Base-by-base conservation (phyloP, 1,284 basidiomycete species). In the Rhodotorula sp. region DNA sequence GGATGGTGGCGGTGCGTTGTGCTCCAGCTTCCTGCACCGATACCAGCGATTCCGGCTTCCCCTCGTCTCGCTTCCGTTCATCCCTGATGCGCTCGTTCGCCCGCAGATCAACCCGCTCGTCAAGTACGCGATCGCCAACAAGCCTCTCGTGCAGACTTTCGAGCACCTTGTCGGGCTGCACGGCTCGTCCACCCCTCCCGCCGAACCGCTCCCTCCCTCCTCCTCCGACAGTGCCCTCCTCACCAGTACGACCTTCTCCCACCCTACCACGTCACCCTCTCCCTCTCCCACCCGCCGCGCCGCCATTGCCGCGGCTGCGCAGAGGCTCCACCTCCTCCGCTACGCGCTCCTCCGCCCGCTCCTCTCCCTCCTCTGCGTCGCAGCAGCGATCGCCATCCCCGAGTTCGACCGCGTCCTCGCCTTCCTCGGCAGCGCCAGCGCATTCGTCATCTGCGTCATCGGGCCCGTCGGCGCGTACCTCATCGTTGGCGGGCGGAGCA, bases 341-440 rank as follows among this genome's bases (percentile, higher is more conserved):
- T 69, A 72, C 58, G 39, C 59, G 46, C 39, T 78, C 61, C 88
- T 91, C 79, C 86, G 91, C 61, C 80, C 89, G 36, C 73, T 83
- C 59, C 82, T 93, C 44, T 87, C 89, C 0, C 75, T 86, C 17
- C 76, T 88, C 56, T 85, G 89, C 32, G 88, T 94, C 29, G 80
- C 83, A 39, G 87, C 90, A 50, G 93, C 92, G 4, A 88, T 95
- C 71, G 80, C 89, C 69, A 83, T 97, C 54, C 94, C 95, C 2
- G 87, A 91, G 66, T 97, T 97, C 80, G 90, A 90, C 75, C 87
- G 89, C 34, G 87, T 94, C 80, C 95, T 97, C 92, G 91, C 91
- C 22, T 92, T 95, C 81, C 84, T 96, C 50, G 94, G 94, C 1
- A 51, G 37, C 7, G 64, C 68, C 9, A 88, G 90, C 50, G 90